phyloP scores from a whole-genome alignment of 2,329 filamentous ascomycete species.

The Fusarium sp. region DNA sequence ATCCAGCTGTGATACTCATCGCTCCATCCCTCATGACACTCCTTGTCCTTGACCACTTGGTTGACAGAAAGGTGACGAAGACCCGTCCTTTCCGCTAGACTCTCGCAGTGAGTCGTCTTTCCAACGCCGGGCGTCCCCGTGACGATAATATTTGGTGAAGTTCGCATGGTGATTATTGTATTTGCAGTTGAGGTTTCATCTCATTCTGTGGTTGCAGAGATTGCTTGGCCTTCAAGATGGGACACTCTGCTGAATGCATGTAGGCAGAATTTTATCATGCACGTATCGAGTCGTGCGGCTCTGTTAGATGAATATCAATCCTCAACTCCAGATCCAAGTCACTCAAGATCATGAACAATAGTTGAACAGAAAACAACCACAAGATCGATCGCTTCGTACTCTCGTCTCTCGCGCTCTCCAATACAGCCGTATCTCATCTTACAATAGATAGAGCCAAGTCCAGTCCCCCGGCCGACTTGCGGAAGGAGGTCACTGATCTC shows the following conservation, averaged over 20 bases:
- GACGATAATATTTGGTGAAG: constrained; percentile 85
- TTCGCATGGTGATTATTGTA: constrained; percentile 52
- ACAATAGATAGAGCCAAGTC: constrained; percentile 35
- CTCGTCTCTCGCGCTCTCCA: constrained; percentile 34
- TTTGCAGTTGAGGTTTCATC: constrained; percentile 1
- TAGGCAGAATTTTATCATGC: constrained; percentile 24
- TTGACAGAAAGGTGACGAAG: constrained; percentile 88
- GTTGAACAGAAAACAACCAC: constrained; percentile 33
- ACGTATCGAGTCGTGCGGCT: constrained; percentile 28
- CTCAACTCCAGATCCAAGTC: constrained; percentile 1
- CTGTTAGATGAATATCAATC: constrained; percentile 22
- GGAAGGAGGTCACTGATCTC: constrained; percentile 25
- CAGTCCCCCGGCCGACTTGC: constrained; percentile 30
- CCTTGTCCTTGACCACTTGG: constrained; percentile 85
- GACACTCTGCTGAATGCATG: constrained; percentile 12
- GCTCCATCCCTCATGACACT: constrained; percentile 87
- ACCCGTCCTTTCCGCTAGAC: constrained; percentile 76
- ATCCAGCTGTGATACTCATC: constrained; percentile 87
- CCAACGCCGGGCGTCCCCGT: constrained; percentile 96
- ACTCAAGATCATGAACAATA: background rate
- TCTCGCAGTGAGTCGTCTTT: constrained; percentile 91
- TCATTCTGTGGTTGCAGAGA: constrained; percentile 35
- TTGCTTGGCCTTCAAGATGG: constrained; percentile 25
- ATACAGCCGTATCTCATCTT: constrained; percentile 42
- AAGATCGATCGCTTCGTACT: constrained; percentile 36